These are phyloP conservation scores for Margaritispora aquatica DNA, from an alignment of 495 filamentous ascomycete species.

Conservation along the genomic window DNA sequence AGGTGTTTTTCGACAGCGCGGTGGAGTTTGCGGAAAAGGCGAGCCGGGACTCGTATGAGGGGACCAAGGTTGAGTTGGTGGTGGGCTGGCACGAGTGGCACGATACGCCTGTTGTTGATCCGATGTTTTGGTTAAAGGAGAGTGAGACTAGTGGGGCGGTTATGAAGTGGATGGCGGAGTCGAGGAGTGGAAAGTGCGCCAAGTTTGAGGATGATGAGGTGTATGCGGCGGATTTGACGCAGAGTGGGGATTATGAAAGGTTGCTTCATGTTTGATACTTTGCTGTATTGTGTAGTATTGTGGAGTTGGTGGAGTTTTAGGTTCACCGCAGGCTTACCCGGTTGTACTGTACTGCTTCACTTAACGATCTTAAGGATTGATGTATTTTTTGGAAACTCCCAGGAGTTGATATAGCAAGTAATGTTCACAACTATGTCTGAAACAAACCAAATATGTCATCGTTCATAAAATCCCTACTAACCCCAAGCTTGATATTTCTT, in stretches of 20 bases:
- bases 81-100: constrained; percentile 3
- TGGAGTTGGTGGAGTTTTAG: too few relatives aligned
- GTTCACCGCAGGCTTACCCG: too few relatives aligned
- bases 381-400: too few relatives aligned
- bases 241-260: neutral
- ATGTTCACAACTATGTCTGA: too few relatives aligned
- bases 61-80: constrained; percentile 7
- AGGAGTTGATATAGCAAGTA: too few relatives aligned
- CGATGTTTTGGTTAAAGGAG: neutral
- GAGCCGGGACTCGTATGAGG: neutral
- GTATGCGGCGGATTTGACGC: neutral
- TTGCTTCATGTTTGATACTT: neutral
- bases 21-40: constrained; percentile 5
- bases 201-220: neutral
- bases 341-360: too few relatives aligned
- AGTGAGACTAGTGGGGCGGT: neutral
- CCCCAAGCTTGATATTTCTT: too few relatives aligned
- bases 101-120: constrained; percentile 1
- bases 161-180: constrained; percentile 7
- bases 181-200: neutral
- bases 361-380: too few relatives aligned
- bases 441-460: too few relatives aligned
- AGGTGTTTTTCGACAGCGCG: constrained; percentile 6
- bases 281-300: too few relatives aligned
- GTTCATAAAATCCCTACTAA: too few relatives aligned